Base-by-base conservation (phyloP, 2,329 filamentous ascomycete genomes). In the Hyphodiscus sp. region DNA sequence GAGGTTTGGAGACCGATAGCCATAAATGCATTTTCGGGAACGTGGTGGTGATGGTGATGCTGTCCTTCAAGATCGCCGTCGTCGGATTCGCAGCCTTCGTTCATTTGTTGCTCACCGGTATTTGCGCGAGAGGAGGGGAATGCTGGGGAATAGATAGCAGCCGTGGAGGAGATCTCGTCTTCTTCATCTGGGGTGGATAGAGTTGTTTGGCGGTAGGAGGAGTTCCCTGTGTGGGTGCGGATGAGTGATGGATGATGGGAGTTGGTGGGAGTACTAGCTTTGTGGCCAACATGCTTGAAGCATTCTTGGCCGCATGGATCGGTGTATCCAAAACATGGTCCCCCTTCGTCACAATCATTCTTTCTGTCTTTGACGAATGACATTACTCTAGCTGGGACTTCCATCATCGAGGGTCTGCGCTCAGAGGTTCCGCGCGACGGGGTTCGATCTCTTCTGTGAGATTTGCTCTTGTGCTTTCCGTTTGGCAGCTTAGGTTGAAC, bases 1-100 rank as follows among this genome's bases (percentile, higher is more conserved):
- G 89, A 92, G 0, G 94, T 97, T 70, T 99, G 94, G 0, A 99
- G 80, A n/a, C 94, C 91, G 56, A 97, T 94, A 50, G 89, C 89
- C 58, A 97, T 76, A 69, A 96, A 99, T 6, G 89, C 90, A 65
- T 97, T 97, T 57, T 89, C 85, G 0, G 92, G 89, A 2, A 97
- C 92, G 69, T 99, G 94, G 70, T 99, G 92, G 66, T 99, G 92
- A 66, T 96, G 33, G 11, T 5, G 4, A n/a, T 38, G 90, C 49
- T 67, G 63, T 8, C 58, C 54, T 54, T 67, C 66, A 9, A 62
- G 47, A 43, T 67, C 64, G 4, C 62, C 58, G n/a, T 54, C 46
- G 23, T 58, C 54, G 10, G 56, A 56, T 30, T 54, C 54, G 66
- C 45, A 51, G 30, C 46, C 48, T 20, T 52, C 56, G 7, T 55